Evolutionary conservation across 176 grass and related monocot species (phyloP).

Genomic region (Chloris gayana): DNA sequence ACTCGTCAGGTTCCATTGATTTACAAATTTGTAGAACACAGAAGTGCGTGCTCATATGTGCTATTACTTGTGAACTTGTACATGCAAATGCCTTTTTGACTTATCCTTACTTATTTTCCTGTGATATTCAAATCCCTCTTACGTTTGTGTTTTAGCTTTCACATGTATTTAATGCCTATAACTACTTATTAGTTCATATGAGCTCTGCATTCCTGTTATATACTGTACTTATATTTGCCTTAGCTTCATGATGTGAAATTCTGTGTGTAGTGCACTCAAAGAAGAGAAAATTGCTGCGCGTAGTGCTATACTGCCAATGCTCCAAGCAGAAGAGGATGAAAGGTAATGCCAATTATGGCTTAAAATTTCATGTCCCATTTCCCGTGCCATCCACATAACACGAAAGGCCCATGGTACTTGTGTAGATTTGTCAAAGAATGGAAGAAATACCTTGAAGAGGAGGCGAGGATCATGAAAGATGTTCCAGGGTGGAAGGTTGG

Average conservation of each 20-base stretch:
- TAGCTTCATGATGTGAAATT: slow-evolving; percentile 25
- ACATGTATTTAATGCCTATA: too few relatives aligned
- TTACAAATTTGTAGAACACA: neutral
- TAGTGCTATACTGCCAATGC: slow-evolving; percentile 80
- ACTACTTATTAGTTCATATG: neutral
- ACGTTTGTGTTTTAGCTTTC: neutral
- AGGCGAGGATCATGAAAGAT: slow-evolving; percentile 90
- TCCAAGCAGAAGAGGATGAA: slow-evolving; percentile 99
- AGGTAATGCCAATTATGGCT: slow-evolving; percentile 43
- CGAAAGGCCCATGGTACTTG: neutral
- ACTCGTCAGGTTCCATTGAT: neutral
- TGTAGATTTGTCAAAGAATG: slow-evolving; percentile 95
- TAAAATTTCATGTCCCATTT: neutral
- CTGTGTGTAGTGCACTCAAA: slow-evolving; percentile 63
- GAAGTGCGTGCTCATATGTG: neutral
- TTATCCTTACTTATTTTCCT: neutral
- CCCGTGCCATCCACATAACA: neutral
- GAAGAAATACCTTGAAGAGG: slow-evolving; percentile 91
- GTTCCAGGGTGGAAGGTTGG: slow-evolving; percentile 99
- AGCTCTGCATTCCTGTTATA: neutral
- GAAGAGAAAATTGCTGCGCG: slow-evolving; percentile 99
- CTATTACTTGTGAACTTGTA: neutral
- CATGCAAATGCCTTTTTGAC: neutral
- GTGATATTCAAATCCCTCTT: neutral
- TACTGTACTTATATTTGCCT: neutral